Evolutionary conservation across 2,329 filamentous ascomycete species (phyloP), one percentile per base, ranked within the genome.

Genomic region (Cladosporium cucumerinum): DNA sequence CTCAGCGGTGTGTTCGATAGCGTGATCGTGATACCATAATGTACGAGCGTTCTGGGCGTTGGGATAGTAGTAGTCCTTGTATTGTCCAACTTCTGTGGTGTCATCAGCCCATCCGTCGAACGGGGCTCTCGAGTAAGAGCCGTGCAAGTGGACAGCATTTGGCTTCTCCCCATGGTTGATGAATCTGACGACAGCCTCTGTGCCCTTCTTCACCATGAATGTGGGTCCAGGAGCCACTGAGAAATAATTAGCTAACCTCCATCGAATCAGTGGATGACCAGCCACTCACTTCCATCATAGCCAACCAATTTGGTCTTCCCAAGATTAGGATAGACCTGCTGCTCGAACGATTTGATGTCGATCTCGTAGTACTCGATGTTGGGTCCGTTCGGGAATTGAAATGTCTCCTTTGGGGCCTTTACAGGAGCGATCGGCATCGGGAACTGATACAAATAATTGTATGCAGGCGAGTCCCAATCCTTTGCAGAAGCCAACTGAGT

Each of bases 1-100:
- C 54, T 82, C 60, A 21, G 60, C 60, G 7, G 60, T 62, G 60
- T 62, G 60, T 23, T 71, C 73, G 60, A 78, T 74, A 0, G 77
- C 76, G 61, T 81, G 79, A 65, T 80, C 57, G 16, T 63, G 84
- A 68, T 87, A 87, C 85, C 85, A 87, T 32, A 86, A 76, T 0
- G 83, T 79, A 43, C 85, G 79, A 1, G 80, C 83, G 48, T 77
- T 78, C 70, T 86, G 81, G 14, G 73, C 75, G 70, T 87, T 87
- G 10, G 85, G 85, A 68, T 86, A 88, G 72, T 86, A 87, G 72
- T 87, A 87, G 66, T 87, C 86, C 72, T 87, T 87, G 63, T 66
- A 70, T 30, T 86, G 74, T 0, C 83, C 83, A 0, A 81, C 79
- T 0, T 73, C 54, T 0, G 82, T 82, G 16, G 78, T 75, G 66